phyloP scores from a whole-genome alignment of 176 grass and related monocot genomes.

The Ampelocalamus luodianensis region DNA sequence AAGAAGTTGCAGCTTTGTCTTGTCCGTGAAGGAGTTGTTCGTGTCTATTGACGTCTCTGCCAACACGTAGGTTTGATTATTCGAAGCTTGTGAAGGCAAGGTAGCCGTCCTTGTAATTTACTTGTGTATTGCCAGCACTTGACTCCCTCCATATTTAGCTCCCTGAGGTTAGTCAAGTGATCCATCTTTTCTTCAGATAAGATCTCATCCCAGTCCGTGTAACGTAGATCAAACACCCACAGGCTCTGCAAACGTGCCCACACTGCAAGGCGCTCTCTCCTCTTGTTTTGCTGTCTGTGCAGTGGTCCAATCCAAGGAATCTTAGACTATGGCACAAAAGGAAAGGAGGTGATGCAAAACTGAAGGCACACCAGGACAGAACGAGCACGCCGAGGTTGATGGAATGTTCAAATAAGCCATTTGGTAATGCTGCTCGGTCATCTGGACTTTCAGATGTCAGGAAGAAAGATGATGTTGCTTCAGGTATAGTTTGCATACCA shows the following conservation, averaged over 20 bases:
- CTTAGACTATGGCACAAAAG: background rate
- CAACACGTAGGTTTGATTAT: background rate
- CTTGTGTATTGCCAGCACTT: background rate
- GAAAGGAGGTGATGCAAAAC: constrained; percentile 13
- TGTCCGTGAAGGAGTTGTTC: background rate
- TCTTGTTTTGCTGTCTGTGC: background rate
- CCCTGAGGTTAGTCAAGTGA: background rate
- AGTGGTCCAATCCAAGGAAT: background rate
- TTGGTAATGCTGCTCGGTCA: background rate
- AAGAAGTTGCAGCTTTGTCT: background rate
- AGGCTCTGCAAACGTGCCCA: background rate
- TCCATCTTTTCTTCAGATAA: background rate
- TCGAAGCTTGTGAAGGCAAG: background rate
- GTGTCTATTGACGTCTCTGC: background rate
- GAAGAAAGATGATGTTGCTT: background rate
- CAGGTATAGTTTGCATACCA: background rate
- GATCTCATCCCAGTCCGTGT: constrained; percentile 20
- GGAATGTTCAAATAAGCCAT: background rate
- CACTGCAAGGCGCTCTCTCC: background rate
- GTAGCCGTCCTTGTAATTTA: background rate
- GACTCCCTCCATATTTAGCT: constrained; percentile 11
- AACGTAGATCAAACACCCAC: background rate
- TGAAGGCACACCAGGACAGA: background rate
- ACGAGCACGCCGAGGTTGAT: background rate
- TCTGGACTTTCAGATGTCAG: background rate